Evolutionary conservation across 2,329 filamentous ascomycete species (phyloP), one percentile per base, ranked within the genome.

Genomic region (Aspergillus floridensis): DNA sequence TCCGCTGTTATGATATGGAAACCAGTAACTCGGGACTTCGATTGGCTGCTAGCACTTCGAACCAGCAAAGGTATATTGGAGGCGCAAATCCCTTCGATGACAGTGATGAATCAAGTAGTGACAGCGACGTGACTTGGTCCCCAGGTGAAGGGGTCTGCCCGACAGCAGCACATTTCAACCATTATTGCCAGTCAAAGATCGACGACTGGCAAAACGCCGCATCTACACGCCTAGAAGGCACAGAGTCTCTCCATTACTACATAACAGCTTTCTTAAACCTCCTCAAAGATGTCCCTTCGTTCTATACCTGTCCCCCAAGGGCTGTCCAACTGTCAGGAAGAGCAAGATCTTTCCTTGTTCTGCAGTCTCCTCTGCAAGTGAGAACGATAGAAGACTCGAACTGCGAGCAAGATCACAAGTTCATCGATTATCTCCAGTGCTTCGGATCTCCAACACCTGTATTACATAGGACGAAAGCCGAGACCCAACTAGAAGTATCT

Each of bases 231-330:
- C 22, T 31, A 3, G 21, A 19, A 29, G 35, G 31, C 12, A n/a
- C 6, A 1, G 12, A 22, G 11, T 54, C 35, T 11, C 22, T 44
- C 12, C 5, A 12, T 6, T 29, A 32, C 38, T 51, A 57, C 41
- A 56, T 59, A 26, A 7, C 44, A 8, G 38, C 49, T 41, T 63
- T 65, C 46, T 38, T 66, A 3, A 14, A 54, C 22, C 49, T 65
- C 2, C 50, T 63, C n/a, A 31, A 59, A 29, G 35, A 62, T 56
- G 56, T 66, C 14, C 63, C 63, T 44, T 46, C 35, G 2, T 55
- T 60, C 46, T 49, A 49, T 46, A 10, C 49, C 32, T 2, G 8
- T 16, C 56, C 38, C 3, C 59, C 47, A 19, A 29, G 47, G 1
- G 4, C 2, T 55, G 22, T 48, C 38, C 58, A 3, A n/a, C 47